phyloP scores from a whole-genome alignment of 2,329 filamentous ascomycete genomes.

The Zopfia rhizophila region DNA sequence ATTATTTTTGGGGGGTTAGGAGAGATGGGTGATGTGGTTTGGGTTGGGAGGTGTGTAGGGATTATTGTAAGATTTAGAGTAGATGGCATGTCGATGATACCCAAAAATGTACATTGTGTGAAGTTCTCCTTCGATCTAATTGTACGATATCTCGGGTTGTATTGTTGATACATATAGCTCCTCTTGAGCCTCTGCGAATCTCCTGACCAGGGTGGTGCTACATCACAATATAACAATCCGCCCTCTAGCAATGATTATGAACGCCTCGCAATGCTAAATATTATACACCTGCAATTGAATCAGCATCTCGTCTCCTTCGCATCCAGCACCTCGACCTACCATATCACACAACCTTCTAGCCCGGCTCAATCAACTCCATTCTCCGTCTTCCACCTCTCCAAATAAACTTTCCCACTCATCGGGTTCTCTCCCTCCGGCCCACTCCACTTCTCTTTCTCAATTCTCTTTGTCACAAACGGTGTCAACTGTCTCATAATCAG shows the following conservation, averaged over 20 bases:
- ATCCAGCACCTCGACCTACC: neutral
- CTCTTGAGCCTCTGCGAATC: too few relatives aligned
- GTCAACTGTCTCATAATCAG: slow-evolving; percentile 69
- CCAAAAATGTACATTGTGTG: slow-evolving; percentile 31
- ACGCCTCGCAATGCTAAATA: slow-evolving; percentile 17
- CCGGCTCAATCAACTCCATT: slow-evolving; percentile 37
- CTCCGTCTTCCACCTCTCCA: slow-evolving; percentile 45
- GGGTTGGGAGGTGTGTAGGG: slow-evolving; percentile 9
- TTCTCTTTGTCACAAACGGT: slow-evolving; percentile 76
- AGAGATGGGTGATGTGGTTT: slow-evolving; percentile 47
- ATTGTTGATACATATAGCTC: too few relatives aligned
- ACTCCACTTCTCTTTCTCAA: slow-evolving; percentile 53
- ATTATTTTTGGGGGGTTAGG: slow-evolving; percentile 94
- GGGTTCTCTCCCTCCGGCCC: slow-evolving; percentile 38
- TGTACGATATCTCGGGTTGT: too few relatives aligned
- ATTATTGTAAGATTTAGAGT: too few relatives aligned
- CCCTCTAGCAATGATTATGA: too few relatives aligned
- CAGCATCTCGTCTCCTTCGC: slow-evolving; percentile 1
- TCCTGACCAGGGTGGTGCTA: too few relatives aligned
- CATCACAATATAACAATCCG: too few relatives aligned
- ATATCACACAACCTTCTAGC: neutral
- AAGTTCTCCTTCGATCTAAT: too few relatives aligned
- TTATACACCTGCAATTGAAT: neutral
- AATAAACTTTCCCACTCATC: slow-evolving; percentile 42
- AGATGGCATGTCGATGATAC: too few relatives aligned